Evolutionary conservation across 2,329 filamentous ascomycete genomes (phyloP), one percentile per base, ranked within the genome.

Genomic region (Aureobasidium mangrovei): DNA sequence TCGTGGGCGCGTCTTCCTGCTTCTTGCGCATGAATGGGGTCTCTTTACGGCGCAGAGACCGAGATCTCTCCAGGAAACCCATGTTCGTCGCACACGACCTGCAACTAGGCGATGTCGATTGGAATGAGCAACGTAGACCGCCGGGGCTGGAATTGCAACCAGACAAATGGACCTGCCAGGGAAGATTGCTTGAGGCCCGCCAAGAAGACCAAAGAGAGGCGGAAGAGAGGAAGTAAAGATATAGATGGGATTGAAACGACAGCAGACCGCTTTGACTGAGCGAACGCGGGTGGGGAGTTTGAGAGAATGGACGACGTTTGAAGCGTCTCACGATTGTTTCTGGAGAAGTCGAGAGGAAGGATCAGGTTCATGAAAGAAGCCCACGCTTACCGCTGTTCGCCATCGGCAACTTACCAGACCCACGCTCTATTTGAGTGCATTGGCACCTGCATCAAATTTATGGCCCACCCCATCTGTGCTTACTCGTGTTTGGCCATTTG

Each of bases 51-150:
- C 57, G 55, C 38, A 57, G 35, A 27, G 57, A 59, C 40, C 56
- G 54, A 35, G 57, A 57, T 42, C 57, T 51, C 10, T 56, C 52
- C n/a, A 59, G 29, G 31, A 59, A 57, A n/a, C 57, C 57, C 57
- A 59, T 59, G 4, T 8, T 12, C 8, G 28, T 42, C 28, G 31
- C 29, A 42, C 31, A 31, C 47, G 36, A 42, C 38, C 39, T 42
- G 47, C 39, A 29, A 24, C 28, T 8, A 29, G n/a, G 28, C 12
- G 35, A 42, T 2, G 29, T 38, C 7, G 26, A 29, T 33, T 42
- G 38, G n/a, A 18, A 29, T 29, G 38, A 18, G 18, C 18, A 18
- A 36, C 4, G 33, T 41, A 12, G 24, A 43, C 38, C 38, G 28
- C 39, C 38, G 31, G 46, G 36, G 36, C 38, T 35, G 32, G 7